Evolutionary conservation across 2,329 filamentous ascomycete genomes (phyloP), one percentile per base, ranked within the genome.

Genomic region (Fonsecaea multimorphosa): DNA sequence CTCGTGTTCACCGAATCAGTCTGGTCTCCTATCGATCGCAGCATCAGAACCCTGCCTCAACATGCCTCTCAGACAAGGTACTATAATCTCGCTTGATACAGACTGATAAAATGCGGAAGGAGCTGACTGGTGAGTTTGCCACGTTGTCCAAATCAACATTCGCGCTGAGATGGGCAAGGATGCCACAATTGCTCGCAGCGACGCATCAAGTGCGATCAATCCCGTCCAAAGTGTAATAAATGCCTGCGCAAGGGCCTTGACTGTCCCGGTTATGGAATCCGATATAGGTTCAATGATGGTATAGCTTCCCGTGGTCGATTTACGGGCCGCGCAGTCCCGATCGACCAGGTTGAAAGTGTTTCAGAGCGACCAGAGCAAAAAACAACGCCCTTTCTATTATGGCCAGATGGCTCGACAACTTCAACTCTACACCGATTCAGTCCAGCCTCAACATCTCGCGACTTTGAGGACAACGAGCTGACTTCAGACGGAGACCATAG

Each of bases 131-230:
- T 61, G 31, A 61, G 58, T 53, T 22, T 24, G 16, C 27, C 24
- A 29, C 24, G 22, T 24, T 24, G n/a, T 24, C 44, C 22, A 16
- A 49, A 3, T 5, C 19, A 22, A 49, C 11, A 14, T 49, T 6
- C 44, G 14, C 11, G 29, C 52, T 54, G 14, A 54, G 11, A n/a
- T n/a, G n/a, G 1, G 22, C 14, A 7, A 74, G 77, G 77, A 9
- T 79, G 77, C 62, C 74, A 76, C 34, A 71, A 78, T 57, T 79
- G 77, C 61, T 75, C 74, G 8, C 73, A 76, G 44, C 75, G 77
- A 11, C 75, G 77, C 11, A 76, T 78, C 24, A 66, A 75, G 57
- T 78, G 77, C 60, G 77, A 79, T 63, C 63, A 71, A n/a, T 70
- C 68, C 6, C 67, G 74, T 27, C 77, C 76, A 1, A 62, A 60